phyloP scores from a whole-genome alignment of 768 basidiomycete species.

The Chlorophyllum brunneum region DNA sequence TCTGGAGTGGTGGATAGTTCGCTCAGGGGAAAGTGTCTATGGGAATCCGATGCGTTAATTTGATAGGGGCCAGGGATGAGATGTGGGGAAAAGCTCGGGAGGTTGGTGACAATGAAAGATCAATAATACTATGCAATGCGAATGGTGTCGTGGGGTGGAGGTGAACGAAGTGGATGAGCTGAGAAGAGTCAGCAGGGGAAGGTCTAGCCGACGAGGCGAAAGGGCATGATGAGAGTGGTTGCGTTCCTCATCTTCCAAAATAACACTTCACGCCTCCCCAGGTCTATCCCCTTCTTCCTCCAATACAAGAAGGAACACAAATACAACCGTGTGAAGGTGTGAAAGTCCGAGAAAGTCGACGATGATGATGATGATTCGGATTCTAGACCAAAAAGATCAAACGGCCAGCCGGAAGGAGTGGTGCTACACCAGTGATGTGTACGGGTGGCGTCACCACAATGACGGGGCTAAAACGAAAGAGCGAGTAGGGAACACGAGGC shows the following conservation, averaged over 20 bases:
- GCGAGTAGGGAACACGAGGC: background rate
- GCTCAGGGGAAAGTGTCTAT: constrained; percentile 5
- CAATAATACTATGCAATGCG: constrained; percentile 5
- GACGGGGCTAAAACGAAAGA: background rate
- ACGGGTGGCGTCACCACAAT: background rate
- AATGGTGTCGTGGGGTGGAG: background rate
- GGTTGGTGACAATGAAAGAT: background rate
- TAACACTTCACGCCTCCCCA: background rate
- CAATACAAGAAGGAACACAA: constrained; percentile 11
- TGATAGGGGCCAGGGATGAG: background rate
- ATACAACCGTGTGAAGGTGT: constrained; percentile 17
- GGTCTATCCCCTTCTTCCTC: constrained; percentile 14
- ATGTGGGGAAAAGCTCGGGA: background rate
- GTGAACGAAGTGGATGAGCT: background rate
- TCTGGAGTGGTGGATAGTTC: constrained; percentile 3
- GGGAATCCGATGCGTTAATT: background rate
- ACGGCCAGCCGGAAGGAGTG: constrained; percentile 13
- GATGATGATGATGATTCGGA: constrained; percentile 9
- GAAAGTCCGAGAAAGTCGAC: constrained; percentile 23
- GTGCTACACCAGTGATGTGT: constrained; percentile 2
- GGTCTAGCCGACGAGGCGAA: background rate
- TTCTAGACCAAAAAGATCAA: constrained; percentile 18
- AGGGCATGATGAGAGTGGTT: constrained; percentile 1
- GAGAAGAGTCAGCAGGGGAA: background rate
- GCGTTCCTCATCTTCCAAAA: background rate